phyloP scores from a whole-genome alignment of 768 basidiomycete genomes.

The Phylloporus sp. region DNA sequence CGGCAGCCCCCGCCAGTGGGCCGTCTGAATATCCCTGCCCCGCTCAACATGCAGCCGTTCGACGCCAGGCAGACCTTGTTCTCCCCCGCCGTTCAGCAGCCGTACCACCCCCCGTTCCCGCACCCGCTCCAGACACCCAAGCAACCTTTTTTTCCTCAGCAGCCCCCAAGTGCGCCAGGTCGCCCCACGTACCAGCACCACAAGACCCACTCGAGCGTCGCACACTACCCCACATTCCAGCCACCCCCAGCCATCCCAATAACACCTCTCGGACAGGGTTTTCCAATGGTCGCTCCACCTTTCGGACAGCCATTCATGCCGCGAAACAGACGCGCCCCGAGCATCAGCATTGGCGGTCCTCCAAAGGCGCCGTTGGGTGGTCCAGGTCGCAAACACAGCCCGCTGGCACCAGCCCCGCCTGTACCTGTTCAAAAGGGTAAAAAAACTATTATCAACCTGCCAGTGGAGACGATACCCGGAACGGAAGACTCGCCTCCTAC shows the following conservation, averaged over 20 bases:
- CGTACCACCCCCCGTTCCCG: conserved; percentile 49
- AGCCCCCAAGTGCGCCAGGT: conserved; percentile 46
- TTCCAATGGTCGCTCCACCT: conserved; percentile 49
- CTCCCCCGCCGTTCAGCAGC: conserved; percentile 41
- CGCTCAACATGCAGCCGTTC: conserved; percentile 53
- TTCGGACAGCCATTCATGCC: conserved; percentile 51
- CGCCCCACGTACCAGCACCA: conserved; percentile 52
- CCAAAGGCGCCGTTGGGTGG: conserved; percentile 84
- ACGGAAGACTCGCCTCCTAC: conserved; percentile 37
- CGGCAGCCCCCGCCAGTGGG: conserved; percentile 47
- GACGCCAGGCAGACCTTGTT: conserved; percentile 41
- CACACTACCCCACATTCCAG: conserved; percentile 59
- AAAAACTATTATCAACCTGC: conserved; percentile 68
- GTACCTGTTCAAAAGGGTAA: conserved; percentile 48
- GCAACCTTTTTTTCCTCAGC: conserved; percentile 60
- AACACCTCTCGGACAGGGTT: conserved; percentile 57
- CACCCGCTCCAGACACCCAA: conserved; percentile 66
- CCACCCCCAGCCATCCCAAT: conserved; percentile 54
- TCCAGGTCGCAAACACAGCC: conserved; percentile 71
- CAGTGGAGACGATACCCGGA: conserved; percentile 54
- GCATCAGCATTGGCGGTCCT: conserved; percentile 77
- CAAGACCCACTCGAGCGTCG: conserved; percentile 54
- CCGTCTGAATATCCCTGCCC: conserved; percentile 54
- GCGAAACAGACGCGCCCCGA: conserved; percentile 61
- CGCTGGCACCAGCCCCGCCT: conserved; percentile 41